Base-by-base conservation (phyloP, 495 filamentous ascomycete genomes). In the Tuber indicum region DNA sequence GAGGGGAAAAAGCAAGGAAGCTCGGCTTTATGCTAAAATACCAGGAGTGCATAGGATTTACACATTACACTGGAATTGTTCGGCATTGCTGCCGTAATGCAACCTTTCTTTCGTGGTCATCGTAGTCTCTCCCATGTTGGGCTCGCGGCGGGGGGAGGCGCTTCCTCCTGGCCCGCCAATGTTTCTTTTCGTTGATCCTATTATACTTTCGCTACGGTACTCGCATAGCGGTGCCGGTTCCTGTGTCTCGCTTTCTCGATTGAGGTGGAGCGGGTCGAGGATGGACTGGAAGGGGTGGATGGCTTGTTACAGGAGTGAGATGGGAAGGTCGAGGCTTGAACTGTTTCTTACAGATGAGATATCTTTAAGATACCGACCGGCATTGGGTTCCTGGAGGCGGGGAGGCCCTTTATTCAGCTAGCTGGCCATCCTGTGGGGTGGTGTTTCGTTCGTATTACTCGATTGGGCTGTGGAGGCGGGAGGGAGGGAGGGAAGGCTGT, bases 281-380 rank as follows among this genome's bases (percentile, higher is more conserved):
- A 16, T 36, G 58, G 58, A 36, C 17, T 19, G 58, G 52, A 17
- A 52, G 52, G 52, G n/a, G 52, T 32, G 26, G 58, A 36, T 66
- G 58, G 58, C 58, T 66, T 66, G 26, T 26, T 66, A 3, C 26
- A 66, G 26, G 16, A 32, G 26, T 66, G 58, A 66, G 26, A 66
- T 66, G 26, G 58, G 58, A 36, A 66, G 32, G 58, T 66, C 58
- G 26, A 66, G 58, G 58, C 58, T 62, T 66, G 26, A 66, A 66
- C 26, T 66, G 58, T 66, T 66, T 66, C n/a, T 32, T 19, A 5
- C 58, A 66, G 58, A 66, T 66, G 32, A 7, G 58, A 66, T 66
- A 66, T 2, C 26, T 66, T 66, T 7, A 36, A 32, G 14, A 66
- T 36, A 36, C 14, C 58, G 58, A 36, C 26, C 58, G 58, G 58